Conservation (phyloP, 495 filamentous ascomycete species). For the Cetradonia linearis region DNA sequence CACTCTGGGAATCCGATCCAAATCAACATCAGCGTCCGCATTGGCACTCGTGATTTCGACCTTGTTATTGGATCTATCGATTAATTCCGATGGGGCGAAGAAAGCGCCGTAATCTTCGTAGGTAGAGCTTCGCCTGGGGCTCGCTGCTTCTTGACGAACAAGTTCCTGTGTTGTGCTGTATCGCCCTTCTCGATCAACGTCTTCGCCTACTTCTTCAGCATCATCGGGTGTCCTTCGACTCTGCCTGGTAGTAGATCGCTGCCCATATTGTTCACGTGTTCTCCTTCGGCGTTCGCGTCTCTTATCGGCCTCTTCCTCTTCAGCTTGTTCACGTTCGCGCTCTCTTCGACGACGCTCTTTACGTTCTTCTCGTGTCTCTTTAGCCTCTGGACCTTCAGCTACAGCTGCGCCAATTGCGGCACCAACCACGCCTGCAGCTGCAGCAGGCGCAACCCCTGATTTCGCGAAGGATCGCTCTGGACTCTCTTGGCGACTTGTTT, state of each 20-base stretch:
- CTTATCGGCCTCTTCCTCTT: slow-evolving; percentile 22
- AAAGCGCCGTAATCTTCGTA: slow-evolving; percentile 26
- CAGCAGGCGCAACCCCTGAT: slow-evolving; percentile 37
- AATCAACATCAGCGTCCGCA: slow-evolving; percentile 21
- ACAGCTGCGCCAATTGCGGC: slow-evolving; percentile 36
- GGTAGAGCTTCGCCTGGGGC: slow-evolving; percentile 21
- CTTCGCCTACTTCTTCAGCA: slow-evolving; percentile 23
- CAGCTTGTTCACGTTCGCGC: slow-evolving; percentile 23
- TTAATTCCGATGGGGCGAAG: slow-evolving; percentile 25
- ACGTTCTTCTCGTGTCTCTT: slow-evolving; percentile 28
- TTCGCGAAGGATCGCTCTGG: background rate
- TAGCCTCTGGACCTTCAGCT: slow-evolving; percentile 30
- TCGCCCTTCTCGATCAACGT: slow-evolving; percentile 23
- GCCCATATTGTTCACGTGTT: slow-evolving; percentile 18
- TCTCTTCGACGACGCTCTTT: slow-evolving; percentile 24
- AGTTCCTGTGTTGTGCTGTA: slow-evolving; percentile 25
- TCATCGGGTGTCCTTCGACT: slow-evolving; percentile 21
- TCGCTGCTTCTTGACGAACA: slow-evolving; percentile 22
- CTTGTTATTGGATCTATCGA: slow-evolving; percentile 16
- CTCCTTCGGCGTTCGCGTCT: slow-evolving; percentile 26
- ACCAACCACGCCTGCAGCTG: slow-evolving; percentile 39
- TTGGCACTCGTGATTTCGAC: slow-evolving; percentile 17
- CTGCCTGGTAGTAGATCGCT: slow-evolving; percentile 5
- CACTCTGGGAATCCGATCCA: slow-evolving; percentile 19
- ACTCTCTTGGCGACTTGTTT: slow-evolving; percentile 3